These are phyloP conservation scores for Odontarrhena argentea DNA, from an alignment of 345 rosid species.

Conservation along the genomic window DNA sequence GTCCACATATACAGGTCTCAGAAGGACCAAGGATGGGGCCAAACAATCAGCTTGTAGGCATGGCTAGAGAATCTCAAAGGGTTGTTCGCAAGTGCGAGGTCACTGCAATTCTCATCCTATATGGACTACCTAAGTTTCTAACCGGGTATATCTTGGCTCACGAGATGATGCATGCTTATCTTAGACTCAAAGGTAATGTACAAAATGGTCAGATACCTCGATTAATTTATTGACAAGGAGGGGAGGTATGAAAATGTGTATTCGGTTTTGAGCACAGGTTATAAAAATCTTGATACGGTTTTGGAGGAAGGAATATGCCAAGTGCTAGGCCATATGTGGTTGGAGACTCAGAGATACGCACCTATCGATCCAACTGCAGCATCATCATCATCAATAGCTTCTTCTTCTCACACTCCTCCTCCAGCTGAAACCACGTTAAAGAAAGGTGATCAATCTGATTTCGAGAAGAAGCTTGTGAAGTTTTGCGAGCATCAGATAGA, in stretches of 20 bases:
- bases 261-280: constrained; percentile 22
- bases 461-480: too few species aligned
- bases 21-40: constrained; percentile 62
- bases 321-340: constrained; percentile 81
- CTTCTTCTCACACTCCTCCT: constrained; percentile 43
- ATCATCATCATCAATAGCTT: constrained; percentile 1
- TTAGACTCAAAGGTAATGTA: constrained; percentile 75
- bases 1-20: constrained; percentile 26
- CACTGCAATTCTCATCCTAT: constrained; percentile 85
- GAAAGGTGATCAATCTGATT: constrained; percentile 45
- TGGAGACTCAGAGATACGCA: constrained; percentile 69
- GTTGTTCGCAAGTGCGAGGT: constrained; percentile 69
- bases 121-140: constrained; percentile 85
- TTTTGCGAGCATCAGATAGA: too few species aligned
- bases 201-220: too few species aligned
- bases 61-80: constrained; percentile 61
- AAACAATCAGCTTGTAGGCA: constrained; percentile 48
- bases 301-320: constrained; percentile 99
- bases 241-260: not conserved
- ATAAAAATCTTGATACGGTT: constrained; percentile 47
- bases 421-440: constrained; percentile 46
- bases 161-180: constrained; percentile 99
- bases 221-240: not conserved
- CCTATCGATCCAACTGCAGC: constrained; percentile 43
- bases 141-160: constrained; percentile 92